Evolutionary conservation across 306 rosid species (phyloP), one percentile per base, ranked within the genome.

Genomic region (Cucurbita ficifolia): DNA sequence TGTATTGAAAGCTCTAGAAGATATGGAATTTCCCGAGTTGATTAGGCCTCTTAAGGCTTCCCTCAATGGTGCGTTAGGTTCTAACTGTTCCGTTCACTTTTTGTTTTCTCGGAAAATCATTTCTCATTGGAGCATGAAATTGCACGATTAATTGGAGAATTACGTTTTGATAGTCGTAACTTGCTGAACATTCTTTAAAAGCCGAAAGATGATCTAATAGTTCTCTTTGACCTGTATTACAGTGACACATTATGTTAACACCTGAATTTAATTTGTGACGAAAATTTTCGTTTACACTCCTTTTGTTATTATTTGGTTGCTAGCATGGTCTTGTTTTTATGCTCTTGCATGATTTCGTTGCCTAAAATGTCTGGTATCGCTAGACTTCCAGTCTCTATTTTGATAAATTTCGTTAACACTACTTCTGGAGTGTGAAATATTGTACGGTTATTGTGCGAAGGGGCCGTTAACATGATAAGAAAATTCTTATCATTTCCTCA

Each of bases 21-120:
- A 94, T 78, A 91, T 89, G 0, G 99, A 94, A 80, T 94, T 89
- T 72, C 43, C 89, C 2, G 92, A 94, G 76, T 89, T 94, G 79
- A 38, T 89, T 60, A 72, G 64, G 40, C 90, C 97, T 74, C 89
- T 94, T 1, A 85, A 68, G 76, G 89, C 87, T 75, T 85, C 96
- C 46, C 97, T 93, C 39, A 80, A 88, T 72, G 97, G 96, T 89
- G 3, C 22, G 52, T 76, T 14, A 7, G 8, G 65, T 40, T 12
- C 3, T 5, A 7, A 8, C 12, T 6, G 7, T 48, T 29, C 5
- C 17, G 45, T 24, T 69, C 9, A 10, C 3, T 2, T 35, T 24
- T 58, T 10, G 18, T 54, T 0, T 18, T 3, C 1, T 3, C 33
- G 33, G 33, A 4, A 10, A 24, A 10, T 13, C 0, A 4, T 71